Evolutionary conservation across 2,329 filamentous ascomycete species (phyloP).

Genomic region (Tolypocladium endophyticum): DNA sequence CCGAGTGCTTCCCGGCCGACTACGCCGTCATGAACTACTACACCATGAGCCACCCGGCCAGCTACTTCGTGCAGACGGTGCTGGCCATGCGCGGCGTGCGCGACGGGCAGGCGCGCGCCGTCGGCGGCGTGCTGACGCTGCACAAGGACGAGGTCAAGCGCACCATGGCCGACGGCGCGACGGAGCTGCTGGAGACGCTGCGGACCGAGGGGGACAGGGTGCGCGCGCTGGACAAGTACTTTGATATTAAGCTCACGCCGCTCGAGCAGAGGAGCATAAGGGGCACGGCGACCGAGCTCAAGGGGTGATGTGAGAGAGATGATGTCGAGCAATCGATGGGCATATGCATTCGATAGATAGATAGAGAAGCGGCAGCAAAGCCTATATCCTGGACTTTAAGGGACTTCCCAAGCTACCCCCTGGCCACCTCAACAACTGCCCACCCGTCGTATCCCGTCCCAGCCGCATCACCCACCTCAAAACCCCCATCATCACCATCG

Average conservation of each 20-base stretch:
- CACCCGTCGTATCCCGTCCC: constrained; percentile 2
- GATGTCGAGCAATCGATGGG: background rate
- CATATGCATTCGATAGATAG: background rate
- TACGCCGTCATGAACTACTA: constrained; percentile 35
- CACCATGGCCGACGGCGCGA: constrained; percentile 20
- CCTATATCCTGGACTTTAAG: background rate
- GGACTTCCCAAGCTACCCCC: background rate
- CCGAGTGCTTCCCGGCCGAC: constrained; percentile 35
- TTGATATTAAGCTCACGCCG: constrained; percentile 33
- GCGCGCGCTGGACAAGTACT: constrained; percentile 35
- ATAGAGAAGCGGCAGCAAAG: background rate
- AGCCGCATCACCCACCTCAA: constrained; percentile 1
- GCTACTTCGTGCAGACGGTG: constrained; percentile 26
- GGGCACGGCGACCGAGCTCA: constrained; percentile 19
- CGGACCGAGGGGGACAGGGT: constrained; percentile 38
- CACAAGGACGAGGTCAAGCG: constrained; percentile 32
- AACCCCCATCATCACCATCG: background rate
- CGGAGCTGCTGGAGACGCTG: constrained; percentile 27
- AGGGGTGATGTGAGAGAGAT: background rate
- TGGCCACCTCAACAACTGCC: constrained; percentile 7
- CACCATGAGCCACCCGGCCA: constrained; percentile 21
- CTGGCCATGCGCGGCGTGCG: constrained; percentile 21
- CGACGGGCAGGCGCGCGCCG: constrained; percentile 6
- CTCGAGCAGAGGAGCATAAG: constrained; percentile 37
- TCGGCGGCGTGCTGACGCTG: constrained; percentile 31